Conservation (phyloP, 371 early-diverging fungal genomes). For the Mucor irregularis region DNA sequence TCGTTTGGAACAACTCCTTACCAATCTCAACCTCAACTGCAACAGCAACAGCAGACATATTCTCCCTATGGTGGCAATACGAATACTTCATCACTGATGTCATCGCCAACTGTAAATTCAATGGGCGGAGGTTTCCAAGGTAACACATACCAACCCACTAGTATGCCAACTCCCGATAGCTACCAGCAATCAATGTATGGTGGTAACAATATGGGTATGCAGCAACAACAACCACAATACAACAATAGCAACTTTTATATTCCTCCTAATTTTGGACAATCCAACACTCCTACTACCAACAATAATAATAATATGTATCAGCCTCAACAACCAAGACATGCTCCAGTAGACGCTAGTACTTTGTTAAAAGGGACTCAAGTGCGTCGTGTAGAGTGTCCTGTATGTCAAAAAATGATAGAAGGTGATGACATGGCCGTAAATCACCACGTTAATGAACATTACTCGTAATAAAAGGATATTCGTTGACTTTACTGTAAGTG, state of each 20-base stretch:
- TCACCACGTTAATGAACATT: constrained; percentile 52
- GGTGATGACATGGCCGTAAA: constrained; percentile 53
- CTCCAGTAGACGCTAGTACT: constrained; percentile 40
- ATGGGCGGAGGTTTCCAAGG: not conserved
- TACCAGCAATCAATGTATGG: not conserved
- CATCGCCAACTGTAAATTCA: not conserved
- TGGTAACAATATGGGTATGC: not conserved
- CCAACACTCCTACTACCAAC: constrained; percentile 8
- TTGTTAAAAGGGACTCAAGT: constrained; percentile 36
- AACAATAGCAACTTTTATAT: constrained; percentile 30
- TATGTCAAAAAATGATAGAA: constrained; percentile 47
- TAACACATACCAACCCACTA: not conserved
- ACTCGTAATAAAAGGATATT: constrained; percentile 1
- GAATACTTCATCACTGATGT: not conserved
- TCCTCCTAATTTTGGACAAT: constrained; percentile 39
- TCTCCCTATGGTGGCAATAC: too few species aligned
- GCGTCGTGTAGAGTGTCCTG: constrained; percentile 45
- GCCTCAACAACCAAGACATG: constrained; percentile 28
- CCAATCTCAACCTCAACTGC: too few species aligned
- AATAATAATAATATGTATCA: constrained; percentile 8
- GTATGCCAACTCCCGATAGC: constrained; percentile 1
- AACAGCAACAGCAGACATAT: too few species aligned
- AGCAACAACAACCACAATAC: constrained; percentile 13
- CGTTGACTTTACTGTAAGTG: too few species aligned
- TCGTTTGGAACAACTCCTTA: too few species aligned